Evolutionary conservation across 78 protist species (phyloP), one percentile per base, ranked within the genome.

Genomic region (Cavenderia fasciculata): DNA sequence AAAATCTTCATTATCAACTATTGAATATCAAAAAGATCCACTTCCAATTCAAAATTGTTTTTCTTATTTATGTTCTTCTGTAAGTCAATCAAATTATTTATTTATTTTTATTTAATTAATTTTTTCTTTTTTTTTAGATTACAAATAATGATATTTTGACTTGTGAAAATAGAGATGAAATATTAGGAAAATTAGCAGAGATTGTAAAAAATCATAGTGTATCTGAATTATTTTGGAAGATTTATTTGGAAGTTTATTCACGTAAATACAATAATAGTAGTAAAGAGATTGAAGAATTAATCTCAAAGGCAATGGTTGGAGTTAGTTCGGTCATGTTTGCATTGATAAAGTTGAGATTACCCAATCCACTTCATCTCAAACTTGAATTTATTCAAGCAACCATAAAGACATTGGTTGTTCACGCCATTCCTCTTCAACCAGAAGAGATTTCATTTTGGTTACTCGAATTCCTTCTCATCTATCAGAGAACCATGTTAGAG

Each of bases 371-470:
- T 18, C 18, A 7, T 25, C 74, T 54, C 12, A 79, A 79, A 69
- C 23, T 79, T 11, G 19, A 41, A 18, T 52, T 79, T 21, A 25
- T 25, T 38, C 19, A 21, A 23, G 29, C 63, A 7, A 54, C 73
- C 11, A 25, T 79, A 25, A 16, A 7, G 12, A 19, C 18, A 27
- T 4, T 63, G 16, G 18, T 63, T 34, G n/a, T 38, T 16, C 33
- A 40, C 4, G 4, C 19, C 12, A 27, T 29, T 38, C 72, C 47
- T 19, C 38, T 40, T 5, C 25, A 2, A 16, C 4, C 43, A 2
- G 40, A 70, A 34, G 87, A 77, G 44, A 40, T 29, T 47, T 77
- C 88, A 46, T 79, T 79, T 51, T 79, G 88, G 88, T n/a, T 33
- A 27, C n/a, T 79, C 14, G 41, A 49, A 12, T 27, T 79, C n/a